These are phyloP conservation scores for Salvia rosmarinus DNA, from an alignment of 257 asterid genomes.

Conservation along the genomic window DNA sequence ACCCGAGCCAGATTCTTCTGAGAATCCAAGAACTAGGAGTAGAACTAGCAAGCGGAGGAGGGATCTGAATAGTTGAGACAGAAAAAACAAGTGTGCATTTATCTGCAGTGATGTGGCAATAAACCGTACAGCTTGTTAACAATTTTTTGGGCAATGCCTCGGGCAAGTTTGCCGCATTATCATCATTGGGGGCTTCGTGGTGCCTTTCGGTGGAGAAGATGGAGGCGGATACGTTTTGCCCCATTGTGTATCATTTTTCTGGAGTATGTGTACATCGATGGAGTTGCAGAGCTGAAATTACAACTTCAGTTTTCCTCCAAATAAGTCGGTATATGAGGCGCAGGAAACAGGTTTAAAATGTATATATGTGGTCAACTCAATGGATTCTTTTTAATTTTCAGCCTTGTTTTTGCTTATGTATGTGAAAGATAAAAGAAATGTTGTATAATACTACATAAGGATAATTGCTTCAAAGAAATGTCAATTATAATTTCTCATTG, in stretches of 20 bases:
- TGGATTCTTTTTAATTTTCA: slow-evolving; percentile 22
- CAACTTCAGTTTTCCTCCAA: slow-evolving; percentile 33
- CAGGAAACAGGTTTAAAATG: slow-evolving; percentile 44
- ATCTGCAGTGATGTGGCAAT: slow-evolving; percentile 11
- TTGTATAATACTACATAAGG: slow-evolving; percentile 27
- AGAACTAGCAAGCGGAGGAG: slow-evolving; percentile 71
- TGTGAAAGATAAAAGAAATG: slow-evolving; percentile 26
- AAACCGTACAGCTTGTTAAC: neutral
- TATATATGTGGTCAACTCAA: slow-evolving; percentile 33
- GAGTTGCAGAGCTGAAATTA: slow-evolving; percentile 23
- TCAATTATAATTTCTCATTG: slow-evolving; percentile 16
- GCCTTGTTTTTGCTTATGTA: slow-evolving; percentile 29
- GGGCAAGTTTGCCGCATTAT: neutral
- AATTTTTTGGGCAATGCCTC: neutral
- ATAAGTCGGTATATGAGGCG: slow-evolving; percentile 33
- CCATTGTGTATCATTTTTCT: slow-evolving; percentile 28
- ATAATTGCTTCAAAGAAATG: slow-evolving; percentile 22
- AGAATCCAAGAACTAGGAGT: slow-evolving; percentile 72
- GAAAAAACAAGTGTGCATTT: neutral
- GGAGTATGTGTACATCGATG: slow-evolving; percentile 16
- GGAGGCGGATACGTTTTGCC: slow-evolving; percentile 6
- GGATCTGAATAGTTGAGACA: slow-evolving; percentile 47
- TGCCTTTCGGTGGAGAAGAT: neutral
- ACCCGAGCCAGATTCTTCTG: slow-evolving; percentile 57
- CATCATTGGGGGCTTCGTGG: neutral